A percentile compares a stretch with the other conserved stretches of the same genome.
phyloP scores from a whole-genome alignment of 2,329 filamentous ascomycete genomes.

The Sporothrix globosa region DNA sequence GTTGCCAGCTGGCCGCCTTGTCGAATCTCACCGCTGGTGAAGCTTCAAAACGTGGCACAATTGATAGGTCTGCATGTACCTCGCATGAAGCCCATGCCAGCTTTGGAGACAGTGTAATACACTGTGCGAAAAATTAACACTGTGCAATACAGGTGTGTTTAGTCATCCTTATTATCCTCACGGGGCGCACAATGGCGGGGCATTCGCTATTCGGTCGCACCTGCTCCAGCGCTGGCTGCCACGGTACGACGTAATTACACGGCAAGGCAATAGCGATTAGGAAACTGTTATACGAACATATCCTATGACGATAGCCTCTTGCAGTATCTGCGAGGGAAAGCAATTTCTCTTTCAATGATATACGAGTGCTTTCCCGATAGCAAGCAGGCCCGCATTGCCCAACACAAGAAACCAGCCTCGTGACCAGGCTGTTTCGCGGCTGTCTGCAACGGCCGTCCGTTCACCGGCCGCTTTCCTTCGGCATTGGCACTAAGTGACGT shows the following conservation, averaged over 20 bases:
- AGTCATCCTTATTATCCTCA: slow-evolving; percentile 3
- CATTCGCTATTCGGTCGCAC: not conserved
- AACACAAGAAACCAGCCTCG: slow-evolving; percentile 11
- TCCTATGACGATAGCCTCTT: not conserved
- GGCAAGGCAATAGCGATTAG: slow-evolving; percentile 5
- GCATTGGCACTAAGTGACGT: slow-evolving; percentile 34
- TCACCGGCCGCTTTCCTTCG: slow-evolving; percentile 39
- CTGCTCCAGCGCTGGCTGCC: not conserved
- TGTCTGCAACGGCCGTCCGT: not conserved
- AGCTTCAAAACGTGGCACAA: slow-evolving; percentile 27
- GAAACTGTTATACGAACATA: not conserved
- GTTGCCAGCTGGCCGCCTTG: slow-evolving; percentile 9
- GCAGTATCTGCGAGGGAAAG: not conserved
- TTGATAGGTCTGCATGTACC: slow-evolving; percentile 21
- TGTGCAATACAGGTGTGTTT: not conserved
- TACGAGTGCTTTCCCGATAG: too few species aligned
- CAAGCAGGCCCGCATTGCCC: not conserved
- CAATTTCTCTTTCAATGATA: not conserved
- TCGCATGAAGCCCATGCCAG: not conserved
- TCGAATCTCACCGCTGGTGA: slow-evolving; percentile 9
- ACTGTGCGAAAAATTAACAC: not conserved
- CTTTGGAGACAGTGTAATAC: not conserved
- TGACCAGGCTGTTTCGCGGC: slow-evolving; percentile 9
- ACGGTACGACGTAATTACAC: not conserved
- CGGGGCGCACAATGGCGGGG: not conserved